Base-by-base conservation (phyloP, 352 stramenopile genomes). In the Pythium rhizo-oryzae region DNA sequence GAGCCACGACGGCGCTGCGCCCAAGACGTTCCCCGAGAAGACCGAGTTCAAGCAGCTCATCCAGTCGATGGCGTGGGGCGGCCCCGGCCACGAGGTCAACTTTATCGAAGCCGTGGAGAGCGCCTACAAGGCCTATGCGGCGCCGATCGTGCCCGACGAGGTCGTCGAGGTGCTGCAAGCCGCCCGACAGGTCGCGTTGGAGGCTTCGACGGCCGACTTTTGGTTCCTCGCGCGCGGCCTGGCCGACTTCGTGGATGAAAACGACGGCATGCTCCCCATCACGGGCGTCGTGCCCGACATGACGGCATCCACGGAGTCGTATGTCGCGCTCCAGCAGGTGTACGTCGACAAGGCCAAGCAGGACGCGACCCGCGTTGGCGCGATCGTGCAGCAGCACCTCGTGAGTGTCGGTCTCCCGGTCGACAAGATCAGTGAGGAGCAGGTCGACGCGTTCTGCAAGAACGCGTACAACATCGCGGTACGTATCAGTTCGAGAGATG, bases 241-340 rank as follows among this genome's bases (percentile, higher is more conserved):
- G 19, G 75, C 73, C 5, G 80, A 91, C 35, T 98, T 97, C 79
- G 78, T 97, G 12, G 67, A 80, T 28, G 67, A 76, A 25, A 91
- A 93, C 57, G 75, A 82, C 13, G 82, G 79, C 1, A 41, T 89
- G 47, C 72, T 89, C 53, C 94, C 94, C 5, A 75, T 99, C n/a
- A 92, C 91, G 35, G 96, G 96, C 4, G 87, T 90, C 13, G 91
- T 99, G 28, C 97, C 97, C 0, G 98, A 99, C 65, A 99, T 99
- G 96, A 99, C 97, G 8, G 89, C 94, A 16, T 96, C 96, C 13
- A 99, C 97, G 1, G 80, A 96, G n/a, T 78, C 70, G 12, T 99
- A 98, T 77, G 88, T 99, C 8, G 77, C 85, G 52, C 75, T 99
- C 58, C 97, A 99, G 77, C 76, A 94, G 23, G 66, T 98, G 5